Conservation (phyloP, 345 rosid genomes). For the Erucastrum elatum region DNA sequence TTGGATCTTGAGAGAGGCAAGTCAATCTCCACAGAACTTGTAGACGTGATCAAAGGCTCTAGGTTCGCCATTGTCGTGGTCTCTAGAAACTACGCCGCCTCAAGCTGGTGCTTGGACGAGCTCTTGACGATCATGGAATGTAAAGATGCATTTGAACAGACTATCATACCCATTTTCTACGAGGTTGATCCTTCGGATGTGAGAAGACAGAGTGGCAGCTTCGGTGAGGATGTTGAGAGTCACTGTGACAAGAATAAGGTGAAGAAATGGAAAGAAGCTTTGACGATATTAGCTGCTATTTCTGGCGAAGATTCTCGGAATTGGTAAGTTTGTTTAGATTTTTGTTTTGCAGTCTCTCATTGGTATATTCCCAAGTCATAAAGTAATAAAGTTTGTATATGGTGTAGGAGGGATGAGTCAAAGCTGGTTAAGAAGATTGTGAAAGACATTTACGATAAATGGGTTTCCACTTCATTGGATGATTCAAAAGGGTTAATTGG, state of each 20-base stretch:
- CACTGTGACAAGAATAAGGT: background rate
- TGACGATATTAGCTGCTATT: conserved; percentile 9
- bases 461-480: conserved; percentile 8
- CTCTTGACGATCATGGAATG: conserved; percentile 30
- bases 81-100: conserved; percentile 35
- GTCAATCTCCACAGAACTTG: conserved; percentile 29
- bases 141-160: background rate
- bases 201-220: background rate
- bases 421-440: conserved; percentile 34
- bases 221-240: background rate
- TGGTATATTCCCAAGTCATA: background rate
- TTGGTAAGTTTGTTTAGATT: conserved; percentile 22
- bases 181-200: background rate
- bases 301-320: conserved; percentile 38
- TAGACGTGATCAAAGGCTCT: conserved; percentile 31
- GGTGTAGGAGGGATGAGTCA: conserved; percentile 32
- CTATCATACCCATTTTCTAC: background rate
- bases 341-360: background rate
- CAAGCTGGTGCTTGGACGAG: conserved; percentile 43
- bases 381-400: conserved; percentile 5
- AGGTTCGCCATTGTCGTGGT: conserved; percentile 29
- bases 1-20: conserved; percentile 32
- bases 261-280: background rate
- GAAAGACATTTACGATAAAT: conserved; percentile 22
- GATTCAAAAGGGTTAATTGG: conserved; percentile 30